phyloP scores from a whole-genome alignment of 1,284 basidiomycete species.

The Trametes polyzona region DNA sequence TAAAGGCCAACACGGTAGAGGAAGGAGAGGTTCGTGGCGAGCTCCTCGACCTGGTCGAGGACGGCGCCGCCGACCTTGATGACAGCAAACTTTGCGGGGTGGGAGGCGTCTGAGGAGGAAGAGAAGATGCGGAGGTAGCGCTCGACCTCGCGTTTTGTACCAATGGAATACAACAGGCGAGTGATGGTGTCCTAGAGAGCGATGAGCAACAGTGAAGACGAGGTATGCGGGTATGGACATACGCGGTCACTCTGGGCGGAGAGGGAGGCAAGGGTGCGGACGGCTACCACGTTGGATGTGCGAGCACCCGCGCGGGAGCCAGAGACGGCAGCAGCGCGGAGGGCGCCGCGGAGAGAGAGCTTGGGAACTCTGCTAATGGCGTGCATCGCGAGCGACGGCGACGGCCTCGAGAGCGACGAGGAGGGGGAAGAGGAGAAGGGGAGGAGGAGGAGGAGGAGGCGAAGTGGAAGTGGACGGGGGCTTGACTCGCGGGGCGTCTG shows the following conservation, averaged over 20 bases:
- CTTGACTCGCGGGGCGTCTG: neutral
- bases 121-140: conserved; percentile 96
- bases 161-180: conserved; percentile 91
- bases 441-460: conserved; percentile 1
- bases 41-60: conserved; percentile 86
- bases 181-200: conserved; percentile 84
- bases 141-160: conserved; percentile 94
- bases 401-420: neutral
- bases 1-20: conserved; percentile 93
- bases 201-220: neutral
- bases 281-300: conserved; percentile 34
- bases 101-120: conserved; percentile 79
- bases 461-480: too few relatives aligned
- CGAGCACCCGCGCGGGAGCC: conserved; percentile 47
- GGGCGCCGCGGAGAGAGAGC: conserved; percentile 19
- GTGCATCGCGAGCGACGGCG: conserved; percentile 26
- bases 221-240: conserved; percentile 5
- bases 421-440: conserved; percentile 2
- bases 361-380: conserved; percentile 28
- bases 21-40: conserved; percentile 92
- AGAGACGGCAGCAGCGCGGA: conserved; percentile 46
- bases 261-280: conserved; percentile 51
- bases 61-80: conserved; percentile 96
- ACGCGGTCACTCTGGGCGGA: conserved; percentile 63
- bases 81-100: conserved; percentile 90